Conservation (phyloP, 495 filamentous ascomycete species). For the Trypethelium eluteriae region DNA sequence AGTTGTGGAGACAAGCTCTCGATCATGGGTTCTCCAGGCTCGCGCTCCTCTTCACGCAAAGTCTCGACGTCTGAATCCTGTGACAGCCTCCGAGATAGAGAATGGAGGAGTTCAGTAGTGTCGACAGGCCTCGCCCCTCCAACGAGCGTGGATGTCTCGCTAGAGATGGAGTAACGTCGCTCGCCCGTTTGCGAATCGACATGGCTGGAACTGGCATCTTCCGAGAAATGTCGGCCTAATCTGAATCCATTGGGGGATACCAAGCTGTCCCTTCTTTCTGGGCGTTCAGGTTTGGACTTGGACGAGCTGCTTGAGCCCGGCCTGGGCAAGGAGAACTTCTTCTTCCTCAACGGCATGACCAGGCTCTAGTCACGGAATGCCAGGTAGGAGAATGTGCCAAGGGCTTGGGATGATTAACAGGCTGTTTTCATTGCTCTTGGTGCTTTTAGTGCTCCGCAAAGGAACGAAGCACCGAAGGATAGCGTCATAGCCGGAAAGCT, state of each 20-base stretch:
- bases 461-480: neutral
- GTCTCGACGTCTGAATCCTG: constrained; percentile 11
- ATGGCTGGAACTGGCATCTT: neutral
- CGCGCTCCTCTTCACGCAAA: constrained; percentile 4
- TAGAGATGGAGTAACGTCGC: constrained; percentile 16
- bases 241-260: constrained; percentile 6
- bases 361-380: neutral
- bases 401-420: neutral
- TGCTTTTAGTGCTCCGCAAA: neutral
- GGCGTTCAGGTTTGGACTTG: neutral
- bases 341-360: constrained; percentile 6
- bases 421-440: neutral
- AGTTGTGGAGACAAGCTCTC: constrained; percentile 39
- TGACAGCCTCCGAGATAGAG: constrained; percentile 14
- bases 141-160: constrained; percentile 18
- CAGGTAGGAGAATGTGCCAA: neutral
- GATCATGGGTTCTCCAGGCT: constrained; percentile 35
- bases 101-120: constrained; percentile 18
- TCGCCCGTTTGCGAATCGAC: constrained; percentile 14
- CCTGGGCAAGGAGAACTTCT: neutral
- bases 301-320: neutral
- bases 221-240: constrained; percentile 6
- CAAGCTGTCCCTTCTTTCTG: constrained; percentile 7
- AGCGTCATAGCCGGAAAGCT: constrained; percentile 3
- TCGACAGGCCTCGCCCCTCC: constrained; percentile 15